A percentile compares a stretch with the other conserved stretches of the same genome.
These are phyloP conservation scores for Lasiosphaeria miniovina DNA, from an alignment of 495 filamentous ascomycete genomes.

Conservation along the genomic window DNA sequence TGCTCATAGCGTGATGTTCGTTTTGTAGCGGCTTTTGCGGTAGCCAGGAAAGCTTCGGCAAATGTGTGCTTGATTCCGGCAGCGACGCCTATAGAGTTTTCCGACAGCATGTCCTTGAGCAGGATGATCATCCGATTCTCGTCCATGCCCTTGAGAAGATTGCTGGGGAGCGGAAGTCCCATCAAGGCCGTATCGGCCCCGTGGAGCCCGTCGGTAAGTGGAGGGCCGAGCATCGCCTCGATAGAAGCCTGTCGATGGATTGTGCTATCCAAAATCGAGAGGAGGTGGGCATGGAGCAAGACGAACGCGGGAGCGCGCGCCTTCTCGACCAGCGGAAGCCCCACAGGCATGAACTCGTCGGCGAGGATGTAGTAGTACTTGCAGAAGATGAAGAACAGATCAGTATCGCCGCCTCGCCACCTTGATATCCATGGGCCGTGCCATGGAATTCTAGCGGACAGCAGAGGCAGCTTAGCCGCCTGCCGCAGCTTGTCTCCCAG, in stretches of 20 bases:
- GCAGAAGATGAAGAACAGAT: slow-evolving; percentile 90
- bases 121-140: slow-evolving; percentile 89
- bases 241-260: slow-evolving; percentile 66
- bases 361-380: slow-evolving; percentile 86
- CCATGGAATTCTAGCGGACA: slow-evolving; percentile 74
- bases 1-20: slow-evolving; percentile 81
- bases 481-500: slow-evolving; percentile 64
- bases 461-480: slow-evolving; percentile 64
- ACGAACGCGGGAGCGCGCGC: slow-evolving; percentile 76
- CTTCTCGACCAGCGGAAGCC: slow-evolving; percentile 57
- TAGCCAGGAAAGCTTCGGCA: slow-evolving; percentile 69
- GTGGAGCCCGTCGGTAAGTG: slow-evolving; percentile 77
- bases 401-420: slow-evolving; percentile 88
- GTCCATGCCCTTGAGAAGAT: slow-evolving; percentile 77
- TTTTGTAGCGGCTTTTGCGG: slow-evolving; percentile 71
- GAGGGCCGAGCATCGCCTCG: slow-evolving; percentile 53
- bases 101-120: slow-evolving; percentile 79
- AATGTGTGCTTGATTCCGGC: slow-evolving; percentile 62
- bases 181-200: slow-evolving; percentile 70
- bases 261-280: slow-evolving; percentile 78
- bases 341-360: slow-evolving; percentile 71
- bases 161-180: slow-evolving; percentile 47
- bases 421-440: slow-evolving; percentile 79
- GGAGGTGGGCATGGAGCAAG: slow-evolving; percentile 79
- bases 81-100: slow-evolving; percentile 52